These are phyloP conservation scores for Calonectria multiphialidica DNA, from an alignment of 2,329 filamentous ascomycete species.

Conservation along the genomic window DNA sequence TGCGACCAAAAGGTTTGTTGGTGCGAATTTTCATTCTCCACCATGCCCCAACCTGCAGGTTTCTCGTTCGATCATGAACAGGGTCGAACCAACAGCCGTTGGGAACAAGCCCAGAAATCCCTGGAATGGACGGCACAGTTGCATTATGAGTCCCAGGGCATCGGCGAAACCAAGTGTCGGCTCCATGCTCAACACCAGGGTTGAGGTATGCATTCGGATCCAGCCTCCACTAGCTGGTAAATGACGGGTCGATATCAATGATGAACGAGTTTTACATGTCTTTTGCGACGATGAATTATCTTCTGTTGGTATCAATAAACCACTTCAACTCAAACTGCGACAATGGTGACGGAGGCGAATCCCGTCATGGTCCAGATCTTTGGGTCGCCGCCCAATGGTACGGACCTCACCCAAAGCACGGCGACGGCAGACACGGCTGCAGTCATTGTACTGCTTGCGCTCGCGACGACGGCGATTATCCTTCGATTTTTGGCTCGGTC, in stretches of 20 bases:
- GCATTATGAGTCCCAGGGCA: too few species aligned
- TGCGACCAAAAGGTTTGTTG: too few species aligned
- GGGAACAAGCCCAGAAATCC: background rate
- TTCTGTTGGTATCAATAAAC: background rate
- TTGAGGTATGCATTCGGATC: background rate
- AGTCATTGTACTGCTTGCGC: background rate
- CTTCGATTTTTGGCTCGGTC: slow-evolving; percentile 15
- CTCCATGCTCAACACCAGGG: too few species aligned
- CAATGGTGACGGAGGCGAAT: background rate
- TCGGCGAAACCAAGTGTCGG: too few species aligned
- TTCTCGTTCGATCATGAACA: background rate
- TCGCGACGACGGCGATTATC: background rate
- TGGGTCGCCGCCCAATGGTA: background rate
- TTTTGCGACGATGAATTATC: background rate
- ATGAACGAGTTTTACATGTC: background rate
- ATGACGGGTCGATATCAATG: background rate
- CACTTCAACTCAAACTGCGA: background rate
- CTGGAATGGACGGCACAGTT: background rate
- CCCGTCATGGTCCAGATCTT: slow-evolving; percentile 6
- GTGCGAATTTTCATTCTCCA: too few species aligned
- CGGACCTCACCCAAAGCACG: slow-evolving; percentile 10
- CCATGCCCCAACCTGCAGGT: too few species aligned
- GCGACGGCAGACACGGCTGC: slow-evolving; percentile 12
- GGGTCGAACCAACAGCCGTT: background rate
- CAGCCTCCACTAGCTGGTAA: background rate